phyloP scores from a whole-genome alignment of 805 yeast species.

The Kurtzmaniella fragi region DNA sequence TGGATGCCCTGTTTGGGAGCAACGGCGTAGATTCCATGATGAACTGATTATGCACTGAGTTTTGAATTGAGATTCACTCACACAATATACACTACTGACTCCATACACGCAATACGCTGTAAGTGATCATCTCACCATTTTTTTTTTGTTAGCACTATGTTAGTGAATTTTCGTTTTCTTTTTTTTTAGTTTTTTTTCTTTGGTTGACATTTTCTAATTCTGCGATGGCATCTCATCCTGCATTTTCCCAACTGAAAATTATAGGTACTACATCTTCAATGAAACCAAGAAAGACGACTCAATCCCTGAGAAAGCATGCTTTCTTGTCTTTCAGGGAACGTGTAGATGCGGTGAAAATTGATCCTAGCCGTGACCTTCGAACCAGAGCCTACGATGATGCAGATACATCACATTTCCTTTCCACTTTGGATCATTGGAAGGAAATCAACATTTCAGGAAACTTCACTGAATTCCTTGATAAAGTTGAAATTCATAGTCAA shows the following conservation, averaged over 20 bases:
- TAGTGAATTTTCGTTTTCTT: no score
- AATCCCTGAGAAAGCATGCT: conserved; percentile 52
- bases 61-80: not conserved
- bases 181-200: not conserved
- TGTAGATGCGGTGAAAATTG: conserved; percentile 78
- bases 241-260: not conserved
- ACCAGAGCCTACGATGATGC: conserved; percentile 65
- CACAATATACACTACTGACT: no score
- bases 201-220: not conserved
- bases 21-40: conserved; percentile 3
- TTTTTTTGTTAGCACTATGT: no score
- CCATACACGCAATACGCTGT: no score
- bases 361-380: conserved; percentile 53
- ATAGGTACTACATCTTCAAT: not conserved
- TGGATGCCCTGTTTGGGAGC: conserved; percentile 5
- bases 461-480: conserved; percentile 59
- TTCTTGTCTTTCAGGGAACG: conserved; percentile 79
- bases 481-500: conserved; percentile 50
- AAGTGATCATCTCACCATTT: no score
- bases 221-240: conserved; percentile 8
- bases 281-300: conserved; percentile 37
- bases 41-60: not conserved
- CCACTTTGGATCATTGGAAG: conserved; percentile 80
- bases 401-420: conserved; percentile 71
- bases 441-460: conserved; percentile 76